Conservation (phyloP, 2,329 filamentous ascomycete species). For the Diplodia sapinea region DNA sequence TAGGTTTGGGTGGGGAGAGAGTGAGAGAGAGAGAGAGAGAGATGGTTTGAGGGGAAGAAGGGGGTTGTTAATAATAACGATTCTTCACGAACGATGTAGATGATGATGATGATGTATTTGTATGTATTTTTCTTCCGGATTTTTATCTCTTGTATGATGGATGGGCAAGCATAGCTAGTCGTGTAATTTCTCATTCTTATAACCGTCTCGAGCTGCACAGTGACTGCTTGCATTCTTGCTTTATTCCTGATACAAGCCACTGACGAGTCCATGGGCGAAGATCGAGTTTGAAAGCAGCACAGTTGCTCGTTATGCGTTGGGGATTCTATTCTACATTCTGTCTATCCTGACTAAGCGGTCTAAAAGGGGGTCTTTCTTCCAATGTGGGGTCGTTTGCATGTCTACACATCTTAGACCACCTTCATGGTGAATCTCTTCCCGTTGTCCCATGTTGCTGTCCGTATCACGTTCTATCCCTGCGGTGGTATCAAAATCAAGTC, state of each 20-base stretch:
- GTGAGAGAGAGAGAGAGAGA: too few relatives aligned
- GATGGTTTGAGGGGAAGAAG: too few relatives aligned
- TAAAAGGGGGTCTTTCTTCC: background rate
- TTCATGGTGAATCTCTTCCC: background rate
- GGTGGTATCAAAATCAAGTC: background rate
- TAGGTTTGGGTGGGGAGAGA: background rate
- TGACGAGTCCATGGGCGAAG: too few relatives aligned
- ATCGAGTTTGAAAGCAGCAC: too few relatives aligned
- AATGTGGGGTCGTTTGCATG: background rate
- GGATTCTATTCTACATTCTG: background rate
- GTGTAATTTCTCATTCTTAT: background rate
- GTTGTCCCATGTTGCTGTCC: background rate
- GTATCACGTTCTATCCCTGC: background rate
- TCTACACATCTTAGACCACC: background rate
- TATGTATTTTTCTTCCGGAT: background rate
- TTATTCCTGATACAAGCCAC: too few relatives aligned
- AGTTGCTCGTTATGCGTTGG: background rate
- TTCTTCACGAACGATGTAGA: slow-evolving; percentile 8
- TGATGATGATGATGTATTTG: background rate
- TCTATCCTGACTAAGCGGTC: background rate
- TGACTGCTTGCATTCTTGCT: too few relatives aligned
- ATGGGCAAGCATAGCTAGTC: background rate
- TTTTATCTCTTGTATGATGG: background rate
- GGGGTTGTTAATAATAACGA: background rate
- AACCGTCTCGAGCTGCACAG: background rate